Conservation (phyloP, 345 rosid genomes). For the Populus nigra region DNA sequence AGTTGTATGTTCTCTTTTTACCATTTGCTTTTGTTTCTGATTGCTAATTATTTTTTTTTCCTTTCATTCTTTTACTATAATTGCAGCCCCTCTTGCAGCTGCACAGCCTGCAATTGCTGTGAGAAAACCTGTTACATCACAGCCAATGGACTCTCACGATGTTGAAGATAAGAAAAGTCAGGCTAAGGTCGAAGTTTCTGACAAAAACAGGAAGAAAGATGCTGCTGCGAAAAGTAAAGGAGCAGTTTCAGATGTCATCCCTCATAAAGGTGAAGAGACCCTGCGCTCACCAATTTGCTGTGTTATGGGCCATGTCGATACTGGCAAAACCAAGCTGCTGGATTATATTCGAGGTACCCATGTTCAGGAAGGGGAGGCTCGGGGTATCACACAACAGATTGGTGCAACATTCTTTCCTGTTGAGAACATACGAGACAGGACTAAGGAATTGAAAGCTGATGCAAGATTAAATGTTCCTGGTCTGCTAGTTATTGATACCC, state of each 20-base stretch:
- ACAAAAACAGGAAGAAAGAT: constrained; percentile 25
- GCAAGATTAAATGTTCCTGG: constrained; percentile 94
- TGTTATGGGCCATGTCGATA: constrained; percentile 97
- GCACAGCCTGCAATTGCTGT: constrained; percentile 17
- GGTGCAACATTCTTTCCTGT: constrained; percentile 98
- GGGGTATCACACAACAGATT: constrained; percentile 98
- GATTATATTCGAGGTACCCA: constrained; percentile 95
- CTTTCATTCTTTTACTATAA: not conserved
- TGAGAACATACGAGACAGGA: constrained; percentile 86
- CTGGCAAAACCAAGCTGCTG: constrained; percentile 93
- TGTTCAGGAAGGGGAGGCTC: constrained; percentile 99
- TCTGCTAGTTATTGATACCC: constrained; percentile 92
- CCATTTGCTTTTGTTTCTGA: not conserved
- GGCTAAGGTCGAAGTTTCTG: constrained; percentile 35
- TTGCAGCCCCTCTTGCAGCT: constrained; percentile 28
- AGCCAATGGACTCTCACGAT: constrained; percentile 28
- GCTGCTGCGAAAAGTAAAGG: constrained; percentile 25
- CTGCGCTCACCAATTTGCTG: constrained; percentile 96
- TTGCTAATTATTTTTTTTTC: constrained; percentile 4
- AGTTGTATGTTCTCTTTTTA: not conserved
- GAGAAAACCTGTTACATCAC: constrained; percentile 23
- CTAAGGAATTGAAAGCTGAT: constrained; percentile 87
- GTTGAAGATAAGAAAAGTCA: constrained; percentile 30
- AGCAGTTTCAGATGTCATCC: constrained; percentile 24
- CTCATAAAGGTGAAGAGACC: constrained; percentile 47